Evolutionary conservation across 2,329 filamentous ascomycete species (phyloP).

Genomic region (Graphilbum ipis-grandicollis): DNA sequence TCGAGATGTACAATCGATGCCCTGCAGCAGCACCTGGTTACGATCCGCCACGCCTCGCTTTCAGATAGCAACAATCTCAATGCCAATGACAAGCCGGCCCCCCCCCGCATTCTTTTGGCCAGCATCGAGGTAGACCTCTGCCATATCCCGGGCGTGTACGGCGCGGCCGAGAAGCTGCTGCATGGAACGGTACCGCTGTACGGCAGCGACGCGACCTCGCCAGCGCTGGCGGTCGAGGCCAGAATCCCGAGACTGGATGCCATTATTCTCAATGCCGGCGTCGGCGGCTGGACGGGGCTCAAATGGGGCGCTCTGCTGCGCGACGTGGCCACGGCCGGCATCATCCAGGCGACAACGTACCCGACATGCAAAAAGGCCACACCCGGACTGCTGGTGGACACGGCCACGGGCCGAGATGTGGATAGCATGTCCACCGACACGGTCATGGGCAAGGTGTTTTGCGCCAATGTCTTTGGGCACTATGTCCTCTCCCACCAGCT

Average conservation of each 20-base stretch:
- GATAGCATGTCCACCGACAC: constrained; percentile 23
- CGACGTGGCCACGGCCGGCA: constrained; percentile 37
- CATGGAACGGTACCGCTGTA: constrained; percentile 27
- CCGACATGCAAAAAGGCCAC: constrained; percentile 57
- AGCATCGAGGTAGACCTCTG: constrained; percentile 43
- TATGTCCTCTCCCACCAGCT: constrained; percentile 76
- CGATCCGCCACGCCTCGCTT: constrained; percentile 13
- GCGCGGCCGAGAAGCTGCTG: constrained; percentile 28
- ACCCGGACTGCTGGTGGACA: constrained; percentile 24
- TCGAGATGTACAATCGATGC: constrained; percentile 51
- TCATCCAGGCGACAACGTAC: constrained; percentile 54
- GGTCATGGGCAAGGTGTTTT: constrained; percentile 64
- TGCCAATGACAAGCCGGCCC: too few relatives aligned
- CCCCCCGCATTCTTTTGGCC: constrained; percentile 37
- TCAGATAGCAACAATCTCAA: too few relatives aligned
- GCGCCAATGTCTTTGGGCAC: constrained; percentile 87
- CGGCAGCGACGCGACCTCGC: constrained; percentile 16
- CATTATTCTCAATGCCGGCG: constrained; percentile 73
- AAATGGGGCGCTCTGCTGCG: constrained; percentile 45
- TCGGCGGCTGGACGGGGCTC: constrained; percentile 72
- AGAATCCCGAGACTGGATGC: constrained; percentile 47
- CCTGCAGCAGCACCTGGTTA: constrained; percentile 44
- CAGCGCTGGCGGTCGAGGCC: background rate
- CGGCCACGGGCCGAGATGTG: constrained; percentile 20
- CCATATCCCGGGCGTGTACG: constrained; percentile 32